These are phyloP conservation scores for Bigelowiella natans DNA, from an alignment of 78 protist genomes.

Conservation along the genomic window DNA sequence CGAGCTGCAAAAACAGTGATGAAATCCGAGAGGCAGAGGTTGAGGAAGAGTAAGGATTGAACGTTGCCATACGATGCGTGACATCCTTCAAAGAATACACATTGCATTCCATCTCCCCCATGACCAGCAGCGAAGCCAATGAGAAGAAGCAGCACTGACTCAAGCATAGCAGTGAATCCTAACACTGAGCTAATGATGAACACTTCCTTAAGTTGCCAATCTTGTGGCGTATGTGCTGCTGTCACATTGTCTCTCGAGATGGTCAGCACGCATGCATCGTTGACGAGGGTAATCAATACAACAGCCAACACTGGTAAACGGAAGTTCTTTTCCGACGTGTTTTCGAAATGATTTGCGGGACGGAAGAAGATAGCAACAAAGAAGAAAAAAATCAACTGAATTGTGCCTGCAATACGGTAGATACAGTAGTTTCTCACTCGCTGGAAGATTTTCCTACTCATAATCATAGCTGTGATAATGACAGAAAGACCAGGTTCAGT, in stretches of 20 bases:
- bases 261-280: not conserved
- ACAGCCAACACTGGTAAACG: not conserved
- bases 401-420: not conserved
- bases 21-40: not conserved
- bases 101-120: too few species aligned
- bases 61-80: not conserved
- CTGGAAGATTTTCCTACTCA: not conserved
- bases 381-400: not conserved
- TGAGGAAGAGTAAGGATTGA: not conserved
- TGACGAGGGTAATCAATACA: not conserved
- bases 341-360: not conserved
- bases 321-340: not conserved
- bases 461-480: not conserved
- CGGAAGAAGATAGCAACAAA: not conserved
- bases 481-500: conserved; percentile 43
- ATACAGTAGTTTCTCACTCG: not conserved
- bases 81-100: too few species aligned
- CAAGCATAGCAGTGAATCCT: not conserved
- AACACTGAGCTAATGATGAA: not conserved
- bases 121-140: not conserved
- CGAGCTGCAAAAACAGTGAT: not conserved
- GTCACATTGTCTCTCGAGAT: not conserved
- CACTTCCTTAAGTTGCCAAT: not conserved
- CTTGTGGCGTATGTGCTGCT: not conserved
- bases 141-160: not conserved